Conservation (phyloP, 306 rosid genomes). For the Dicorynia guianensis region DNA sequence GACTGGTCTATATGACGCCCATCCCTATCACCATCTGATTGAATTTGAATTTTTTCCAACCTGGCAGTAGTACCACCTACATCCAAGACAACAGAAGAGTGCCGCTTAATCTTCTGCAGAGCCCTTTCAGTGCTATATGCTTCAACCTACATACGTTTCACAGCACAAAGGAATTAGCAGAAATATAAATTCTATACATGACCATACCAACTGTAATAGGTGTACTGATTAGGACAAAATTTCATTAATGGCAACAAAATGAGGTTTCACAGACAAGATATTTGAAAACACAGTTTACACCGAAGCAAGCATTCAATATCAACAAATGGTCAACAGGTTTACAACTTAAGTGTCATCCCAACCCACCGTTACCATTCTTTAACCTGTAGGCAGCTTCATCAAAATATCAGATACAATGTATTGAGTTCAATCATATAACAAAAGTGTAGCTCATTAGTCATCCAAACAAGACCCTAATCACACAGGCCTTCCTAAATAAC, state of each 20-base stretch:
- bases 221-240: background rate
- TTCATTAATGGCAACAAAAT: background rate
- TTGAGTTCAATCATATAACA: too few relatives aligned
- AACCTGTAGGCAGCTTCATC: too few relatives aligned
- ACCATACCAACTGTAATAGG: background rate
- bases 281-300: background rate
- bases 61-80: slow-evolving; percentile 50
- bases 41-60: slow-evolving; percentile 40
- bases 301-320: too few relatives aligned
- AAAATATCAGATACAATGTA: too few relatives aligned
- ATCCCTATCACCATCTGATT: slow-evolving; percentile 46
- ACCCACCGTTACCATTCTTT: too few relatives aligned
- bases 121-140: slow-evolving; percentile 67
- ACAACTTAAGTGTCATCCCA: too few relatives aligned
- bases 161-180: slow-evolving; percentile 27
- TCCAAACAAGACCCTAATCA: too few relatives aligned
- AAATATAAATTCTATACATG: slow-evolving; percentile 2
- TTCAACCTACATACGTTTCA: slow-evolving; percentile 64
- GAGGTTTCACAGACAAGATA: background rate
- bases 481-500: too few relatives aligned
- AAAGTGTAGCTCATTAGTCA: too few relatives aligned
- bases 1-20: slow-evolving; percentile 40
- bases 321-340: too few relatives aligned
- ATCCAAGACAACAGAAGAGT: slow-evolving; percentile 58
- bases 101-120: slow-evolving; percentile 75